Evolutionary conservation across 305 asterid genomes (phyloP).

Genomic region (Ilex paraguariensis): DNA sequence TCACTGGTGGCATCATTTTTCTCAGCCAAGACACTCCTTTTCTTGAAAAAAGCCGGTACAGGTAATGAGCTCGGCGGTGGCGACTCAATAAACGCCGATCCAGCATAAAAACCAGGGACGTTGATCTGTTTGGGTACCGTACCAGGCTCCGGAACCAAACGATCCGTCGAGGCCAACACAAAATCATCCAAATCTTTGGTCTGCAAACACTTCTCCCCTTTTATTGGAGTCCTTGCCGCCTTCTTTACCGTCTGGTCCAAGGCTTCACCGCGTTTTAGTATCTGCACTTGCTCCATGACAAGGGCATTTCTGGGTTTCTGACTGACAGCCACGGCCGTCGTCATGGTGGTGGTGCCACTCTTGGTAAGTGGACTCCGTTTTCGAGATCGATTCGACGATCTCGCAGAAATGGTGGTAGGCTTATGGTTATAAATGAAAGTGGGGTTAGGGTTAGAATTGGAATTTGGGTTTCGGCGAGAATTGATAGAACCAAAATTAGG

Average conservation of each 20-base stretch:
- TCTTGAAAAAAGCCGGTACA: conserved; percentile 23
- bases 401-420: conserved; percentile 4
- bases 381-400: not conserved
- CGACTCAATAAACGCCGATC: conserved; percentile 13
- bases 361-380: conserved; percentile 9
- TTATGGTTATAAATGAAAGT: not conserved
- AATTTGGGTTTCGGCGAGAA: conserved; percentile 3
- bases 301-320: not conserved
- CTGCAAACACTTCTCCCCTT: not conserved
- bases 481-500: conserved; percentile 8
- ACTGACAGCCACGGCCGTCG: not conserved
- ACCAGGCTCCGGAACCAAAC: conserved; percentile 15
- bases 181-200: not conserved
- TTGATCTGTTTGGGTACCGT: conserved; percentile 12
- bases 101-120: conserved; percentile 14
- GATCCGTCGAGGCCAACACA: conserved; percentile 11
- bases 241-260: not conserved
- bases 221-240: not conserved
- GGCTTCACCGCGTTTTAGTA: conserved; percentile 20
- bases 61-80: conserved; percentile 31
- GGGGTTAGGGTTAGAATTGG: conserved; percentile 6
- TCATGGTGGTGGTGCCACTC: conserved; percentile 1
- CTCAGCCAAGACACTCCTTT: conserved; percentile 1
- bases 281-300: conserved; percentile 16
- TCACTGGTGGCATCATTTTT: conserved; percentile 14